phyloP scores from a whole-genome alignment of 2,329 filamentous ascomycete genomes.

The Cytospora chrysosperma region DNA sequence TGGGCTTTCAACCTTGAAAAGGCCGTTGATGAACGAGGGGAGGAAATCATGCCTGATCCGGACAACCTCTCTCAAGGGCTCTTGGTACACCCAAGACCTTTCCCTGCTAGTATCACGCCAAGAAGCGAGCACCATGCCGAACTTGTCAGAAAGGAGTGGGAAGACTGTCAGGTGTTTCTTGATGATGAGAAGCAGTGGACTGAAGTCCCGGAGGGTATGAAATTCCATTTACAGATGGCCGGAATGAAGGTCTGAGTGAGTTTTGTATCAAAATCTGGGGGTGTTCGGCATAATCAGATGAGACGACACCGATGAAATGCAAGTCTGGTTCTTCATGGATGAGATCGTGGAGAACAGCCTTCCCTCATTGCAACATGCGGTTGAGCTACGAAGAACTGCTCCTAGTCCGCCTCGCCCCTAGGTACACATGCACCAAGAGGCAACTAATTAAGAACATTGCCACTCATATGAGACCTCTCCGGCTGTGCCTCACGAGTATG shows the following conservation, averaged over 20 bases:
- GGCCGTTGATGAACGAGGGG: conserved; percentile 1
- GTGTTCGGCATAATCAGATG: background rate
- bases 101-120: conserved; percentile 13
- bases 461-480: too few species aligned
- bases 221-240: background rate
- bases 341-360: background rate
- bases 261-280: too few species aligned
- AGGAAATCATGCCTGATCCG: conserved; percentile 10
- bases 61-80: conserved; percentile 9
- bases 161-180: conserved; percentile 15
- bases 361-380: too few species aligned
- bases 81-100: conserved; percentile 14
- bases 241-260: background rate
- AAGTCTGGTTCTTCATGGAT: background rate
- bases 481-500: too few species aligned
- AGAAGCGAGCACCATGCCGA: conserved; percentile 11
- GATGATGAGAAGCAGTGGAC: conserved; percentile 21
- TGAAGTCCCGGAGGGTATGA: conserved; percentile 19
- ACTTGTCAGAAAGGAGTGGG: conserved; percentile 11
- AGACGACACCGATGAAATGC: background rate
- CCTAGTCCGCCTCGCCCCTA: too few species aligned
- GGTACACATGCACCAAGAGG: too few species aligned
- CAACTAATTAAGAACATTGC: too few species aligned
- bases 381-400: too few species aligned
- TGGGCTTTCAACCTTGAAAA: conserved; percentile 42